Percentiles rank a stretch among this genome's conserved stretches.
Conservation (phyloP, 768 basidiomycete species). For the Mycena sanguinolenta region DNA sequence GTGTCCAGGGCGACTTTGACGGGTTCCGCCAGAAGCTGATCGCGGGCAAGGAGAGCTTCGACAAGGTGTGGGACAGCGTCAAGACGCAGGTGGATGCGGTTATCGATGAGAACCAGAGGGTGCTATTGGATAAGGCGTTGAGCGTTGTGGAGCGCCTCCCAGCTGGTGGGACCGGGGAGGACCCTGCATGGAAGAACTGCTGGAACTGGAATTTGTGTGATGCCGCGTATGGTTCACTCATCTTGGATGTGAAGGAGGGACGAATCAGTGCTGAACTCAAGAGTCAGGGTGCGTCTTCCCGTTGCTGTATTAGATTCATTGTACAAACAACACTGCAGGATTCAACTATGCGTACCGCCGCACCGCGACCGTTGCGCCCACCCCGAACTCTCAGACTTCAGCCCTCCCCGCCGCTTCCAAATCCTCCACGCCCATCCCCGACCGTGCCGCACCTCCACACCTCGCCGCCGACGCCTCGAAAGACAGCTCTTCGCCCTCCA, state of each 20-base stretch:
- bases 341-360: slow-evolving; percentile 97
- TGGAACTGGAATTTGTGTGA: slow-evolving; percentile 99
- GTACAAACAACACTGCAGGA: slow-evolving; percentile 58
- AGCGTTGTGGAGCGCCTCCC: slow-evolving; percentile 88
- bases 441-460: slow-evolving; percentile 50
- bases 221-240: slow-evolving; percentile 90
- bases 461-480: slow-evolving; percentile 48
- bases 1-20: slow-evolving; percentile 90
- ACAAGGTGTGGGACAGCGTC: slow-evolving; percentile 95
- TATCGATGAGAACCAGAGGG: slow-evolving; percentile 91
- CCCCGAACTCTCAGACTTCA: slow-evolving; percentile 70
- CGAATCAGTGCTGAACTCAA: slow-evolving; percentile 92
- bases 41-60: slow-evolving; percentile 84
- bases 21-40: slow-evolving; percentile 86
- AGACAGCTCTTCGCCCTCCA: slow-evolving; percentile 50
- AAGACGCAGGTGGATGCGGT: slow-evolving; percentile 91
- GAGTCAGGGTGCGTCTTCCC: slow-evolving; percentile 78
- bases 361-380: slow-evolving; percentile 70
- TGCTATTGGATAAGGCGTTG: slow-evolving; percentile 90
- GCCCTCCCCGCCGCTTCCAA: slow-evolving; percentile 55
- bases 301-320: slow-evolving; percentile 5
- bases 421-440: slow-evolving; percentile 51
- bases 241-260: slow-evolving; percentile 93
- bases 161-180: slow-evolving; percentile 75
- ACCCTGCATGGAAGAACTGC: slow-evolving; percentile 97